Percentiles rank a stretch among this genome's conserved stretches.
These are phyloP conservation scores for Phytophthora cactorum DNA, from an alignment of 352 stramenopile species.

Conservation along the genomic window DNA sequence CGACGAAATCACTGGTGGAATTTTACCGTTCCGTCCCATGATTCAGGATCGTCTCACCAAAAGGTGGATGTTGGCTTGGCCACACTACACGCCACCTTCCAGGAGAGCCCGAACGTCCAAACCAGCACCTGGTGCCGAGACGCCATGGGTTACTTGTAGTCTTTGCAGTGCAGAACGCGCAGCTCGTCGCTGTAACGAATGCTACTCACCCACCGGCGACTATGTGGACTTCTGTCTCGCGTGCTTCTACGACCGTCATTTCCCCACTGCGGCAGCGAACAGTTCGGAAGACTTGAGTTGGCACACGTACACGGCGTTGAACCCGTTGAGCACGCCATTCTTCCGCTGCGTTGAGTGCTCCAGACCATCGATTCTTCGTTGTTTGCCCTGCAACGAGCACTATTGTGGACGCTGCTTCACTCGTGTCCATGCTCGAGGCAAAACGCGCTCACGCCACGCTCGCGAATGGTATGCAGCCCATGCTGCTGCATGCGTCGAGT, in stretches of 20 bases:
- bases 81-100: constrained; percentile 43
- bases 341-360: constrained; percentile 83
- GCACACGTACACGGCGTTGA: constrained; percentile 71
- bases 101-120: constrained; percentile 21
- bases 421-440: constrained; percentile 67
- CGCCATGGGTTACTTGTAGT: constrained; percentile 47
- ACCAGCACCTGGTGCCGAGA: constrained; percentile 6
- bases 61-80: constrained; percentile 77
- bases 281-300: constrained; percentile 37
- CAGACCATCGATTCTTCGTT: constrained; percentile 62
- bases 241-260: constrained; percentile 74
- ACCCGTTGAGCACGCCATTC: constrained; percentile 34
- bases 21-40: constrained; percentile 72
- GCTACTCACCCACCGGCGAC: constrained; percentile 59
- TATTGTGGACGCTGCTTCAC: constrained; percentile 84
- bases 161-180: constrained; percentile 65
- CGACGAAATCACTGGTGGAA: constrained; percentile 49
- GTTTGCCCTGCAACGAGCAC: constrained; percentile 77
- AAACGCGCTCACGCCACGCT: constrained; percentile 57
- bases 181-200: constrained; percentile 73
- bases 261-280: constrained; percentile 30
- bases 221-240: constrained; percentile 78
- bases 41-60: constrained; percentile 75
- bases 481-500: constrained; percentile 75
- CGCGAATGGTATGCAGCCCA: constrained; percentile 66